Conservation (phyloP, 345 rosid genomes). For the Citrus sp. region DNA sequence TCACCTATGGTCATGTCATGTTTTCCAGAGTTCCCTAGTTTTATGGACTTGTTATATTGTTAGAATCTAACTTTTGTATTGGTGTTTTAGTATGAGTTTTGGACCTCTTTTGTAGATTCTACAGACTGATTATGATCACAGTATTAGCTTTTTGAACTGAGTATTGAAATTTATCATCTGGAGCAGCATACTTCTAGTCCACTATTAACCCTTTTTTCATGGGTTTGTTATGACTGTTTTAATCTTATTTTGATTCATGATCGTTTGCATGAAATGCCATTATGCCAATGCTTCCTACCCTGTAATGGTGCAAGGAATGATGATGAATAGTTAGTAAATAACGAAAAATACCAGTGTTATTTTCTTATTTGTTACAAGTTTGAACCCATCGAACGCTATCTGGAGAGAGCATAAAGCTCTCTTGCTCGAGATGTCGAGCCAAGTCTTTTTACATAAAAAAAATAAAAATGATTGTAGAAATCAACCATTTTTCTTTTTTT, state of each 20-base stretch:
- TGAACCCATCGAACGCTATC: too few species aligned
- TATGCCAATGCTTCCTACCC: too few species aligned
- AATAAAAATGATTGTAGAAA: too few species aligned
- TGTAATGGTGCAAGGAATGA: too few species aligned
- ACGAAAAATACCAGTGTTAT: too few species aligned
- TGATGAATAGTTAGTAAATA: too few species aligned
- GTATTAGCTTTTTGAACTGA: background rate
- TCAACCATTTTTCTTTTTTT: too few species aligned
- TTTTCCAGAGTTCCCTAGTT: slow-evolving; percentile 17
- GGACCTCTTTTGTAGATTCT: background rate
- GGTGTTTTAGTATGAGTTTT: background rate
- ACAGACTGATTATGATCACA: background rate
- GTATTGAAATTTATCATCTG: background rate
- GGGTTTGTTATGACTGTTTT: background rate
- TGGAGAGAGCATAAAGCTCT: too few species aligned
- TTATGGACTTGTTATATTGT: slow-evolving; percentile 12
- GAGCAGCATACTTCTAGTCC: background rate
- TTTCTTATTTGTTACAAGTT: too few species aligned
- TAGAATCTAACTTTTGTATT: slow-evolving; percentile 19
- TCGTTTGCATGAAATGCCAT: background rate
- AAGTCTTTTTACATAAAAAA: too few species aligned
- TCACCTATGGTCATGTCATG: slow-evolving; percentile 10
- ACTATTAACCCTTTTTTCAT: background rate
- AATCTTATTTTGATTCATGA: background rate
- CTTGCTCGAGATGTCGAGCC: too few species aligned